A percentile compares a stretch with the other conserved stretches of the same genome.
These are phyloP conservation scores for Colletotrichum incanum DNA, from an alignment of 2,329 filamentous ascomycete species.

Conservation along the genomic window DNA sequence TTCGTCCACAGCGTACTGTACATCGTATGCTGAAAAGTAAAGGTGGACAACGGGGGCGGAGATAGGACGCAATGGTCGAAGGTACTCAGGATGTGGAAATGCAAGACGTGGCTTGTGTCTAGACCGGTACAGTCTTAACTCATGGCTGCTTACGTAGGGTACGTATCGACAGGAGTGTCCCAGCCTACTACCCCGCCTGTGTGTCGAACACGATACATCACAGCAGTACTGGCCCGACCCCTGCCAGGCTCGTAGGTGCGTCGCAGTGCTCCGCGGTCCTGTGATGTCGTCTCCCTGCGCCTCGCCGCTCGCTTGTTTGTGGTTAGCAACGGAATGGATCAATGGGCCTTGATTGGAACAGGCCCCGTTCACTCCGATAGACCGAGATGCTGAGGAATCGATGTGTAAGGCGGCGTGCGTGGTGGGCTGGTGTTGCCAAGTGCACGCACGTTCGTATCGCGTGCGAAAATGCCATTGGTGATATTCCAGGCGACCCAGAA, in stretches of 20 bases:
- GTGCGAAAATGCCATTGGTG: not conserved
- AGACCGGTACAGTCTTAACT: not conserved
- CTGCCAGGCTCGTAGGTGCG: conserved; percentile 27
- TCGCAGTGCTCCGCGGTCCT: conserved; percentile 41
- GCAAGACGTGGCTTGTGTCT: not conserved
- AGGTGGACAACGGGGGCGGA: not conserved
- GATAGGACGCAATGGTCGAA: not conserved
- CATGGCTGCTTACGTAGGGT: not conserved
- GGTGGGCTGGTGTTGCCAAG: conserved; percentile 7
- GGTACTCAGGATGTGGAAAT: not conserved
- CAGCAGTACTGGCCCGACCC: not conserved
- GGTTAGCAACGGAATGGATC: conserved; percentile 31
- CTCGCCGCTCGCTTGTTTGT: conserved; percentile 35
- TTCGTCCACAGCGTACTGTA: not conserved
- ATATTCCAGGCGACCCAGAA: conserved; percentile 9
- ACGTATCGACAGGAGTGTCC: conserved; percentile 9
- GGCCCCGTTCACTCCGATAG: conserved; percentile 21
- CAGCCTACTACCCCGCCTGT: conserved; percentile 1
- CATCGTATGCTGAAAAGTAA: no score
- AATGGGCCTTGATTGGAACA: conserved; percentile 29
- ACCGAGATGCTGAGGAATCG: conserved; percentile 35
- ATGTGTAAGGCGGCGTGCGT: conserved; percentile 32
- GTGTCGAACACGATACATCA: not conserved
- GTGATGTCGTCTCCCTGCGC: conserved; percentile 41
- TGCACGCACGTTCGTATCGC: not conserved